Conservation (phyloP, 1,284 basidiomycete species). For the Coniophora puteana region DNA sequence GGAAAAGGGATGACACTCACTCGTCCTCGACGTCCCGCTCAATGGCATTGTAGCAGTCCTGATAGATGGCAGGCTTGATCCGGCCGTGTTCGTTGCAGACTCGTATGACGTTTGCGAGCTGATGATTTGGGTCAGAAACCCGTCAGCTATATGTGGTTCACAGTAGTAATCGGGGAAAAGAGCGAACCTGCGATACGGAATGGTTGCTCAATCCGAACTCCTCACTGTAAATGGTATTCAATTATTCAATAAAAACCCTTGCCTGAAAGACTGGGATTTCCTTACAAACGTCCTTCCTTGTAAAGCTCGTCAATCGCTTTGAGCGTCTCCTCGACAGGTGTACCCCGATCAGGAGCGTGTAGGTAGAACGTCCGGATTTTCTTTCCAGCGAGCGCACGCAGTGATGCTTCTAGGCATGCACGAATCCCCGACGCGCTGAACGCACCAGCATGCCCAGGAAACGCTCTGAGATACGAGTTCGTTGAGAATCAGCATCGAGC, state of each 20-base stretch:
- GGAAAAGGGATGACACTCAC: conserved; percentile 7
- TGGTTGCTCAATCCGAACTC: conserved; percentile 43
- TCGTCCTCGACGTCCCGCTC: conserved; percentile 41
- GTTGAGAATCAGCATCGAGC: background rate
- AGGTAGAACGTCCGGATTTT: conserved; percentile 24
- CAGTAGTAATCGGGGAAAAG: background rate
- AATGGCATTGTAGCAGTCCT: conserved; percentile 39
- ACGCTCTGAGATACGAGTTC: conserved; percentile 10
- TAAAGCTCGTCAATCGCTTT: conserved; percentile 36
- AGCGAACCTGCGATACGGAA: conserved; percentile 36
- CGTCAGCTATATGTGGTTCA: background rate
- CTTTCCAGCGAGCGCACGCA: conserved; percentile 18
- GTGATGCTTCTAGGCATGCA: conserved; percentile 22
- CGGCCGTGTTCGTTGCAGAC: conserved; percentile 30
- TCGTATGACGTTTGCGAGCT: conserved; percentile 33
- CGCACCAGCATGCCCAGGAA: conserved; percentile 20
- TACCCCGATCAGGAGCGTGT: conserved; percentile 26
- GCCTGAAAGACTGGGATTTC: background rate
- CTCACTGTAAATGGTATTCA: conserved; percentile 30
- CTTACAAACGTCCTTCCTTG: conserved; percentile 38
- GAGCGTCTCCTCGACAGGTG: conserved; percentile 31
- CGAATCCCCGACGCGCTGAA: conserved; percentile 19
- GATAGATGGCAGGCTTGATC: conserved; percentile 27
- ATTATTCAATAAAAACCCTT: no score
- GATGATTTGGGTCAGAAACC: background rate